Conservation (phyloP, 495 filamentous ascomycete genomes). For the Xylaria telfairii region DNA sequence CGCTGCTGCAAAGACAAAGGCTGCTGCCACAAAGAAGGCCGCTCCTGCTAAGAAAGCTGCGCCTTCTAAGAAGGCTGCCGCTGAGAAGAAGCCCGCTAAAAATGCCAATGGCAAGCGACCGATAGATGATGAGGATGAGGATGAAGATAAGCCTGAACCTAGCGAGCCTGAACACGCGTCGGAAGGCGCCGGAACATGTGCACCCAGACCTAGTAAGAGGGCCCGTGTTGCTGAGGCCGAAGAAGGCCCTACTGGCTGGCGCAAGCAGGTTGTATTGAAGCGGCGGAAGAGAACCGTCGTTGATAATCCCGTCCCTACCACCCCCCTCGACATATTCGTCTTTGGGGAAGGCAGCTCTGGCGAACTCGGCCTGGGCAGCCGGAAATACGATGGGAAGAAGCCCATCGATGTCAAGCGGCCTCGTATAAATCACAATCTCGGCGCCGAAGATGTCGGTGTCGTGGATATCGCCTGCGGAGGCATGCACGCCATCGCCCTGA, state of each 20-base stretch:
- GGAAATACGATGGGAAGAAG: conserved; percentile 53
- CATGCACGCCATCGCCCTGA: conserved; percentile 71
- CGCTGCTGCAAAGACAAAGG: conserved; percentile 1
- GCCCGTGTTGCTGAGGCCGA: conserved; percentile 20
- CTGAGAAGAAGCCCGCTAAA: conserved; percentile 21
- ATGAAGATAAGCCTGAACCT: conserved; percentile 18
- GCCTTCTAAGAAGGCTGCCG: conserved; percentile 26
- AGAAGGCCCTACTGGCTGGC: conserved; percentile 20
- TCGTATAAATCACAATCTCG: conserved; percentile 57
- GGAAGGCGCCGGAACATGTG: conserved; percentile 33
- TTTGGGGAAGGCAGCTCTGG: conserved; percentile 62
- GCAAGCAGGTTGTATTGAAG: conserved; percentile 11
- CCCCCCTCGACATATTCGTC: conserved; percentile 50
- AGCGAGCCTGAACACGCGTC: too few relatives aligned
- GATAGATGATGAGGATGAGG: conserved; percentile 26
- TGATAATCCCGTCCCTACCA: conserved; percentile 13
- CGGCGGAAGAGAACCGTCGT: conserved; percentile 20
- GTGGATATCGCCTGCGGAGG: conserved; percentile 69
- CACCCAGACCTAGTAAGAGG: conserved; percentile 22
- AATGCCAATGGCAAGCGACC: conserved; percentile 35
- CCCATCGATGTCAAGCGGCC: conserved; percentile 63
- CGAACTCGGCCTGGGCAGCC: conserved; percentile 59
- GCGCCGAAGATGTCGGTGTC: conserved; percentile 61
- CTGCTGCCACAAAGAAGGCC: conserved; percentile 5
- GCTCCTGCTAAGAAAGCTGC: conserved; percentile 28